phyloP scores from a whole-genome alignment of 192 early-diverging fungal species.

The Coemansia asiatica region DNA sequence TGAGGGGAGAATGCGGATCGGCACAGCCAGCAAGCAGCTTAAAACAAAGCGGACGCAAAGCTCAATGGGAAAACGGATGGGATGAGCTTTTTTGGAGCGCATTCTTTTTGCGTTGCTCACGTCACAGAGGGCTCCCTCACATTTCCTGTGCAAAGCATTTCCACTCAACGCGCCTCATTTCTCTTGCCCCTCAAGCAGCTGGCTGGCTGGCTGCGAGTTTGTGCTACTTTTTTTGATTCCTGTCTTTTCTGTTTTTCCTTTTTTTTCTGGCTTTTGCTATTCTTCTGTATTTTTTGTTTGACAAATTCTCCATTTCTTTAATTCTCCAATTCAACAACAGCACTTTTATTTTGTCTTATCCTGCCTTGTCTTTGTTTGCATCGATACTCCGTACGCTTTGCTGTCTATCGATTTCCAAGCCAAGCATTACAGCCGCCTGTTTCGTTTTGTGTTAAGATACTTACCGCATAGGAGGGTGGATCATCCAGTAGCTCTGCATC shows the following conservation, averaged over 20 bases:
- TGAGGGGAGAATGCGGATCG: constrained; percentile 7
- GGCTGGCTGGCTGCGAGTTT: background rate
- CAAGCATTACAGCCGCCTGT: background rate
- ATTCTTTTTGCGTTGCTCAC: background rate
- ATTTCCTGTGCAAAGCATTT: background rate
- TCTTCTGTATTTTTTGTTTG: constrained; percentile 4
- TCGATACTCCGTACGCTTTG: background rate
- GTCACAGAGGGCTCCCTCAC: background rate
- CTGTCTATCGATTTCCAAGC: background rate
- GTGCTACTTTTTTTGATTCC: background rate
- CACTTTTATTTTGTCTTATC: background rate
- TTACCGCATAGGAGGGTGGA: background rate
- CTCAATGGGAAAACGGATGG: no score
- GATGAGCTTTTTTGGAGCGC: no score
- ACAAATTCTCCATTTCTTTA: constrained; percentile 4
- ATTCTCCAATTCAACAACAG: background rate
- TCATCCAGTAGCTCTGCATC: background rate
- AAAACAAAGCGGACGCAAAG: background rate
- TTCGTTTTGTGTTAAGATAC: background rate
- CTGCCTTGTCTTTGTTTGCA: constrained; percentile 10
- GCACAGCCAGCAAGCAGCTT: background rate
- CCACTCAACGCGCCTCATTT: background rate
- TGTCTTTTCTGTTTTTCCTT: background rate
- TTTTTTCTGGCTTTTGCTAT: background rate
- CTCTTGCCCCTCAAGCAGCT: background rate